Conservation (phyloP, 2,329 filamentous ascomycete species). For the Ophiocordyceps australis region DNA sequence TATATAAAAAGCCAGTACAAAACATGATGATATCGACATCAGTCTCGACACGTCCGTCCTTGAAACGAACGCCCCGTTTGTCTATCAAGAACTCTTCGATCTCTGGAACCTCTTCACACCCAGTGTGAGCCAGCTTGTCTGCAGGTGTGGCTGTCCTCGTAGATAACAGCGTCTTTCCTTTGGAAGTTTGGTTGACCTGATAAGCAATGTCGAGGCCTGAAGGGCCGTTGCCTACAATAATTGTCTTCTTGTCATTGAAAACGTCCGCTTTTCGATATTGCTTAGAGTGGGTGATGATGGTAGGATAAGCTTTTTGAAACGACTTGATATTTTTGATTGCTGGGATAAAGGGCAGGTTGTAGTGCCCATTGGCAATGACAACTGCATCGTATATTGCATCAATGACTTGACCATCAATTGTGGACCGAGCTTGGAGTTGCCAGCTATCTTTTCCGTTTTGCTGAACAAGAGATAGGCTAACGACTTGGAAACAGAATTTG, state of each 20-base stretch:
- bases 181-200: slow-evolving; percentile 49
- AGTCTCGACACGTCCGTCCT: slow-evolving; percentile 43
- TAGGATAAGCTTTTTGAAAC: slow-evolving; percentile 42
- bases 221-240: slow-evolving; percentile 71
- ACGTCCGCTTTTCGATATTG: slow-evolving; percentile 49
- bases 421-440: slow-evolving; percentile 36
- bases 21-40: slow-evolving; percentile 65
- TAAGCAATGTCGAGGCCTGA: slow-evolving; percentile 69
- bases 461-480: slow-evolving; percentile 26
- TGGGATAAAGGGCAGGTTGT: slow-evolving; percentile 50
- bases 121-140: slow-evolving; percentile 23
- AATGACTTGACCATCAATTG: slow-evolving; percentile 20
- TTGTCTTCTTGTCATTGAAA: slow-evolving; percentile 53
- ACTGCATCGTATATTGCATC: slow-evolving; percentile 51
- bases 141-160: slow-evolving; percentile 31
- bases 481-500: slow-evolving; percentile 51
- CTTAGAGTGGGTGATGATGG: slow-evolving; percentile 56
- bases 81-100: slow-evolving; percentile 38
- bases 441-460: slow-evolving; percentile 29
- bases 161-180: slow-evolving; percentile 44
- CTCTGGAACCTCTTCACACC: slow-evolving; percentile 31
- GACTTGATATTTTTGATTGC: slow-evolving; percentile 36
- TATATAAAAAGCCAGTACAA: slow-evolving; percentile 80
- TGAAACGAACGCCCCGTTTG: slow-evolving; percentile 45
- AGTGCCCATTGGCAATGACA: slow-evolving; percentile 60